Evolutionary conservation across 805 yeast genomes (phyloP), one percentile per base, ranked within the genome.

Genomic region (Candida parachauliodes): DNA sequence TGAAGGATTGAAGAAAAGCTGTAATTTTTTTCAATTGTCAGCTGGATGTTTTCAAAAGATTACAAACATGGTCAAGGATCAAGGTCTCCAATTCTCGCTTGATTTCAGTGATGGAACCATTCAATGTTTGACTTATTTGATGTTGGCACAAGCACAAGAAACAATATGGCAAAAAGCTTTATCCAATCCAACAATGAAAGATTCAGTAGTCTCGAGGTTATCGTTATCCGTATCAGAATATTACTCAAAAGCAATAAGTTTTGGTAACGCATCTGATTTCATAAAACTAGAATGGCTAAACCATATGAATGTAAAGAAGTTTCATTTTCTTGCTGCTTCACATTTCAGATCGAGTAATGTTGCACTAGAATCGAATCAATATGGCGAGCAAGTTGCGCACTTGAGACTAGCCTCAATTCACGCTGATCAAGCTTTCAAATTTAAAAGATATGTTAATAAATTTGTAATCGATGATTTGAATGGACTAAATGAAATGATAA

Each of bases 121-220:
- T 8, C 59, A 63, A 9, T 65, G 79, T 12, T 59, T 88, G 37
- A 59, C 69, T 25, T 47, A 54, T 9, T 51, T 88, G 24, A 75
- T 76, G 76, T 52, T 84, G 27, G 93, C 95, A 0, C 95, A 87
- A 50, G 93, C 95, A 0, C 96, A 88, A 57, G 96, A 89, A 52
- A 71, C 78, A 9, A 77, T 83, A 35, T 88, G 96, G 96, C 78
- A 74, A 33, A 80, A 81, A 49, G 88, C 95, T 0, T 37, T 63
- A 3, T 57, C 68, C 0, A 55, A 60, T 26, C 55, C 60, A 12
- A 62, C 66, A 9, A 51, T 76, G 49, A 83, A 79, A 48, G 79
- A 83, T 50, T 62, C 81, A 0, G 62, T 79, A 3, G 59, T 88
- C 2, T 72, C 93, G 1, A 76, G 78, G 47, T 59, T 89, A 31